Conservation (phyloP, 31 red algal species). For the Odonthalia washingtoniensis region DNA sequence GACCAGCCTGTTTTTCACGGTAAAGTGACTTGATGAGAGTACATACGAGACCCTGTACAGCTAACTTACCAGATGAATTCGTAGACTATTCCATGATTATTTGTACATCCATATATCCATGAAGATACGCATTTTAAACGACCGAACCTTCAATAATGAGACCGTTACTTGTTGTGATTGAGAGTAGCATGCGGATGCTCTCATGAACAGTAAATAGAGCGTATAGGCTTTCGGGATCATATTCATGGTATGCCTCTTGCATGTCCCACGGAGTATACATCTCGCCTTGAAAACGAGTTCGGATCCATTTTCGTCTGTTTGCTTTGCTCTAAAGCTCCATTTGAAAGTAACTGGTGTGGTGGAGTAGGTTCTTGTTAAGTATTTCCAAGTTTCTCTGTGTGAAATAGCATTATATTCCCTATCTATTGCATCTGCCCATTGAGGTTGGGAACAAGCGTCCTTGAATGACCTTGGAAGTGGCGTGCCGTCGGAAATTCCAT, state of each 20-base stretch:
- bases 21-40: conserved; percentile 1
- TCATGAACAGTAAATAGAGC: conserved; percentile 10
- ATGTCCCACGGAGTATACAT: too few species aligned
- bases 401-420: too few species aligned
- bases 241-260: conserved; percentile 20
- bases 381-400: too few species aligned
- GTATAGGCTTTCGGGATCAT: conserved; percentile 2
- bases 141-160: conserved; percentile 33
- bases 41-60: neutral
- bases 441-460: too few species aligned
- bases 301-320: too few species aligned
- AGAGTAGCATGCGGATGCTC: conserved; percentile 23
- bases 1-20: conserved; percentile 15
- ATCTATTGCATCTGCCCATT: too few species aligned
- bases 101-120: conserved; percentile 11
- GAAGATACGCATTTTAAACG: conserved; percentile 40
- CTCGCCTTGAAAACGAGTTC: too few species aligned
- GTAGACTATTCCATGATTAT: conserved; percentile 46
- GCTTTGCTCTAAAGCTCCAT: too few species aligned
- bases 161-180: neutral
- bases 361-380: too few species aligned
- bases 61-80: neutral
- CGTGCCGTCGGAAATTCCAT: too few species aligned
- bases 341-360: too few species aligned
- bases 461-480: too few species aligned